Base-by-base conservation (phyloP, 495 filamentous ascomycete genomes). In the Xylaria sp. region DNA sequence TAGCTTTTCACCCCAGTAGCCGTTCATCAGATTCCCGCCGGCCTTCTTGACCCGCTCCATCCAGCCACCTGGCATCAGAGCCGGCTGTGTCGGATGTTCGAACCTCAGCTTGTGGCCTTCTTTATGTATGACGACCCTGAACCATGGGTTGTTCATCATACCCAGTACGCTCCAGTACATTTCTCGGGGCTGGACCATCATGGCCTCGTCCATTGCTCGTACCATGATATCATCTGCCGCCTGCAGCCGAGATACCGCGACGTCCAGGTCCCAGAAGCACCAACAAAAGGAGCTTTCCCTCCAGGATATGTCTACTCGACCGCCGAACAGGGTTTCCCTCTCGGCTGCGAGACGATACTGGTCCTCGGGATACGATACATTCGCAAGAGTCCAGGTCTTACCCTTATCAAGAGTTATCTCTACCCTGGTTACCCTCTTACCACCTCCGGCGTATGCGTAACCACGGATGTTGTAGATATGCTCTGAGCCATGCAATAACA, bases 141-240 rank as follows among this genome's bases (percentile, higher is more conserved):
- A 98, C 95, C 95, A 98, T 8, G 94, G 92, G 76, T 97, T 98
- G 78, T 98, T 97, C 95, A 98, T 98, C 95, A 98, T 98, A 0
- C 95, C 95, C 52, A 98, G 82, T 21, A 97, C 95, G 68, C 88
- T 93, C 95, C 95, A 98, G 80, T 98, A 98, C 92, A 97, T 97
- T 74, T 98, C 95, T 70, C 92, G 85, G 7, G 95, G 95, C 76
- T 97, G 94, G 0, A 93, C 83, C 74, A 90, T 92, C 89, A 98
- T 89, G 40, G 91, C 88, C 59, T 98, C 95, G 76, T 98, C 95
- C 93, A 97, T 97, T 5, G 93, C 92, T 59, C 95, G 86, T 9
- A 97, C 91, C 59, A 97, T 83, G 19, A 98, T 88, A 71, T 95
- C 94, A 52, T 89, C 85, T 5, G 92, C 89, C 6, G 80, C 79